These are phyloP conservation scores for Nannizziopsis arthrosporioides DNA, from an alignment of 2,329 filamentous ascomycete genomes.

Conservation along the genomic window DNA sequence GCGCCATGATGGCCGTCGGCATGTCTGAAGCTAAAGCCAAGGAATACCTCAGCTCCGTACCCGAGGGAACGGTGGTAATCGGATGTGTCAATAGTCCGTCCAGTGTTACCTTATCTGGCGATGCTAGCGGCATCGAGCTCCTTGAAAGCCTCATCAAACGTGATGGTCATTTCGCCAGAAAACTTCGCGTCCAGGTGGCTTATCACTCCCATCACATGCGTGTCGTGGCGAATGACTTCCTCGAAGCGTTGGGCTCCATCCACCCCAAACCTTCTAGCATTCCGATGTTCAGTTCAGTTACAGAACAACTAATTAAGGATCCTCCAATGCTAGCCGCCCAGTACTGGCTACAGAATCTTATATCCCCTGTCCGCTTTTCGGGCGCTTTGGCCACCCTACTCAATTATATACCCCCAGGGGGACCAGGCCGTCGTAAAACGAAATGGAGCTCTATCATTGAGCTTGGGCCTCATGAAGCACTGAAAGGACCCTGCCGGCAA, in stretches of 20 bases:
- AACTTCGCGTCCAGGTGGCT: slow-evolving; percentile 23
- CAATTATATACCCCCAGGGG: neutral
- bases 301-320: too few species aligned
- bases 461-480: slow-evolving; percentile 28
- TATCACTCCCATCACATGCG: slow-evolving; percentile 22
- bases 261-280: too few species aligned
- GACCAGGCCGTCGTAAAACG: too few species aligned
- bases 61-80: slow-evolving; percentile 15
- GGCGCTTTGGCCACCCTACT: slow-evolving; percentile 16
- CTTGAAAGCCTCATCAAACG: neutral
- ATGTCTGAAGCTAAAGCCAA: neutral
- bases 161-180: slow-evolving; percentile 13
- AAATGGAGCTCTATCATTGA: slow-evolving; percentile 18
- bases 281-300: too few species aligned
- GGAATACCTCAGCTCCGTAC: neutral
- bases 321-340: slow-evolving; percentile 1
- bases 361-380: slow-evolving; percentile 27
- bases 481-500: slow-evolving; percentile 20
- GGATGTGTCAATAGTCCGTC: slow-evolving; percentile 32
- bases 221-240: slow-evolving; percentile 12
- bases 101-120: slow-evolving; percentile 38
- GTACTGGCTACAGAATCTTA: slow-evolving; percentile 33
- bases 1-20: slow-evolving; percentile 11
- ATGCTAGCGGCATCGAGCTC: slow-evolving; percentile 26
- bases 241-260: neutral